These are phyloP conservation scores for Lactuca sativa DNA, from an alignment of 129 eudicot genomes.

Conservation along the genomic window DNA sequence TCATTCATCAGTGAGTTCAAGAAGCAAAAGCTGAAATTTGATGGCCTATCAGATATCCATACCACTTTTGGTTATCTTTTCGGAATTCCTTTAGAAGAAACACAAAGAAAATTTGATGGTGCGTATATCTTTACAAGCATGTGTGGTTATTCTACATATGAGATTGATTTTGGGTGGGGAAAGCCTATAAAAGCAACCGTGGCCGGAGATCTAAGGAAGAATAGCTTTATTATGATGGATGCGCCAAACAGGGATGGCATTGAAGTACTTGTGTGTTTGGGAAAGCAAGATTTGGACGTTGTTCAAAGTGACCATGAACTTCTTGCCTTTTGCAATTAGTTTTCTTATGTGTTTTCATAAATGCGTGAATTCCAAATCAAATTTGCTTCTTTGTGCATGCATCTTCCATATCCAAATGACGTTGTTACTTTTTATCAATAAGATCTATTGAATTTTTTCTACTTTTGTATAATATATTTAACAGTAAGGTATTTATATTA, in stretches of 20 bases:
- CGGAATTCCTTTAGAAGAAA: background rate
- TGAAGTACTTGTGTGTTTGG: conserved; percentile 14
- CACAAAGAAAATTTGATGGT: background rate
- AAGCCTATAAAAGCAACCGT: background rate
- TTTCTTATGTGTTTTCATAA: too few species aligned
- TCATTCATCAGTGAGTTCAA: background rate
- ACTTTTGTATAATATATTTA: too few species aligned
- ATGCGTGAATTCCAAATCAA: too few species aligned
- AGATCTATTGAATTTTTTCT: too few species aligned
- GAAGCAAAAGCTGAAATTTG: conserved; percentile 6
- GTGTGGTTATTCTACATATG: conserved; percentile 21
- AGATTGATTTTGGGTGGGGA: conserved; percentile 8
- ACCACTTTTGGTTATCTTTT: background rate
- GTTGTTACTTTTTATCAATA: too few species aligned
- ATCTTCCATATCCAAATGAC: too few species aligned
- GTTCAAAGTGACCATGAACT: too few species aligned
- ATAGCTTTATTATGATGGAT: background rate
- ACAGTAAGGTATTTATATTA: too few species aligned
- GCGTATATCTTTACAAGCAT: conserved; percentile 2
- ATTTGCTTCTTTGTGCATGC: too few species aligned
- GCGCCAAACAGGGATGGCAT: conserved; percentile 26
- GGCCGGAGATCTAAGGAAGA: background rate
- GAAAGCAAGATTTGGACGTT: too few species aligned
- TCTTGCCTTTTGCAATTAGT: too few species aligned
- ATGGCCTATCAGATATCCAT: conserved; percentile 2